phyloP scores from a whole-genome alignment of 345 rosid genomes.

The Hirschfeldia incana region DNA sequence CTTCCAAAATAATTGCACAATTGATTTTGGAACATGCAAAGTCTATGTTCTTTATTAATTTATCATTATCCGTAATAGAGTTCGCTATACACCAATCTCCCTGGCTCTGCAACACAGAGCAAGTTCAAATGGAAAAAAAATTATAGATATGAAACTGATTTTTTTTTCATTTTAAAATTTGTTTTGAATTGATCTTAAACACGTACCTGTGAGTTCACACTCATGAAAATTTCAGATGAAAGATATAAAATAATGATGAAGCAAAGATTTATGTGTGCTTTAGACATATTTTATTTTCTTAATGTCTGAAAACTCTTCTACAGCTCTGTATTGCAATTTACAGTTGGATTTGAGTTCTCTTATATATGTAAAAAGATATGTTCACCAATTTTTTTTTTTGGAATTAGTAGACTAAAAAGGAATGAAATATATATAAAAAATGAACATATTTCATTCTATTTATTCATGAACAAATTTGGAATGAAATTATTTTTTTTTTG shows the following conservation, averaged over 20 bases:
- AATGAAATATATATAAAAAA: neutral
- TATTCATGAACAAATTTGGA: neutral
- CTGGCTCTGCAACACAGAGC: neutral
- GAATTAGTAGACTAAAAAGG: neutral
- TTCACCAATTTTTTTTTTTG: neutral
- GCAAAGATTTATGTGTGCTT: conserved; percentile 1
- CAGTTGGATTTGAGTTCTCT: neutral
- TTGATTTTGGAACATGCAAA: neutral
- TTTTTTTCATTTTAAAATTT: neutral
- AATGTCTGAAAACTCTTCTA: neutral
- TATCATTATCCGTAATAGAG: neutral
- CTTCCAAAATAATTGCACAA: conserved; percentile 8
- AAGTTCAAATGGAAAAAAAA: neutral
- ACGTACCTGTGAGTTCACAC: conserved; percentile 17
- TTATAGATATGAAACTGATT: neutral
- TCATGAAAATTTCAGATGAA: neutral
- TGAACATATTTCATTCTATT: neutral
- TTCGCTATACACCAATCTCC: conserved; percentile 27
- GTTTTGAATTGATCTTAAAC: neutral
- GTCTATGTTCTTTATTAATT: neutral
- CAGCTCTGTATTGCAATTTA: neutral
- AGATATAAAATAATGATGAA: conserved; percentile 20
- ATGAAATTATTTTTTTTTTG: neutral
- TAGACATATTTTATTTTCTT: conserved; percentile 15
- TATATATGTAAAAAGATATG: neutral